These are phyloP conservation scores for Echinosophora koreensis DNA, from an alignment of 306 rosid species.

Conservation along the genomic window DNA sequence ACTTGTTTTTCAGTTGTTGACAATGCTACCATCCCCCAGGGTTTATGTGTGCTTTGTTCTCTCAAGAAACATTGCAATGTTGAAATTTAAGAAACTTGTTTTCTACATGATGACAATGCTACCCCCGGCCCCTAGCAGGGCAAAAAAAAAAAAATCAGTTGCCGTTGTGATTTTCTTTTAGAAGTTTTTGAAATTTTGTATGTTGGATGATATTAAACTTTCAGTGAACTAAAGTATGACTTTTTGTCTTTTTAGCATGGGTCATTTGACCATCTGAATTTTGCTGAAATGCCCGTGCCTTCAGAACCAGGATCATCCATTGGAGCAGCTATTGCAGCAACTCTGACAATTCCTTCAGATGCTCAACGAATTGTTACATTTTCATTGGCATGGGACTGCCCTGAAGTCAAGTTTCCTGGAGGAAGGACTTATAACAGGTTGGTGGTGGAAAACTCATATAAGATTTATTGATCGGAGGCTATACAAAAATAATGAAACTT, in stretches of 20 bases:
- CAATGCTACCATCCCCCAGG: neutral
- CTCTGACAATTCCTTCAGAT: constrained; percentile 72
- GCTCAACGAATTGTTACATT: constrained; percentile 78
- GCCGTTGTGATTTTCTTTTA: constrained; percentile 25
- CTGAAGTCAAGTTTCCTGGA: constrained; percentile 73
- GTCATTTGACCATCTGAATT: constrained; percentile 76
- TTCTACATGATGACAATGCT: neutral
- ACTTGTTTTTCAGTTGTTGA: neutral
- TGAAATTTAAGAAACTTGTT: constrained; percentile 9
- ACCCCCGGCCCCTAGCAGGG: neutral
- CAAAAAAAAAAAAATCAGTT: neutral
- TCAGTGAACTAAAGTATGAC: constrained; percentile 42
- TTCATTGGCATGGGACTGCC: constrained; percentile 96
- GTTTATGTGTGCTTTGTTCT: constrained; percentile 7
- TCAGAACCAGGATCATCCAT: constrained; percentile 89
- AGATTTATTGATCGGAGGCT: constrained; percentile 17
- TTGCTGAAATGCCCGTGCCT: constrained; percentile 57
- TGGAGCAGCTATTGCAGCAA: constrained; percentile 96
- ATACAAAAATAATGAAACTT: constrained; percentile 46
- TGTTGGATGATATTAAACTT: constrained; percentile 26
- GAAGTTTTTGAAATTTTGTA: neutral
- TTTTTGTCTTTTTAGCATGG: constrained; percentile 67
- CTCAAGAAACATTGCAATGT: constrained; percentile 23
- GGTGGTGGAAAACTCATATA: constrained; percentile 47
- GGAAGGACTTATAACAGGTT: constrained; percentile 83